phyloP scores from a whole-genome alignment of 805 yeast genomes.

The Debaryomyces prosopidis region DNA sequence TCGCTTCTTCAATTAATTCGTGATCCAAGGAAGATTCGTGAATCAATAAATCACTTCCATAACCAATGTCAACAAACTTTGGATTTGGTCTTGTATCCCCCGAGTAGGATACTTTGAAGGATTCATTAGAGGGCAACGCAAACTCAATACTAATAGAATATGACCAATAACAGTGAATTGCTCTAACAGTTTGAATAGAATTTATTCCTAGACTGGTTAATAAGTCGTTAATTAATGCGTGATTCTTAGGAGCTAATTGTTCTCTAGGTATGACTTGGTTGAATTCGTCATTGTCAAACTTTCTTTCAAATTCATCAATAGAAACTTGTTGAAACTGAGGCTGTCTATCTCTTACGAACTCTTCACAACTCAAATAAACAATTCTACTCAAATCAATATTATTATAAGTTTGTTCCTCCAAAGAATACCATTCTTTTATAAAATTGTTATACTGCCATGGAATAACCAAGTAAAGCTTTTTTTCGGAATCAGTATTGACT shows the following conservation, averaged over 20 bases:
- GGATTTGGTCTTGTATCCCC: slow-evolving; percentile 92
- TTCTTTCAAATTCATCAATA: slow-evolving; percentile 33
- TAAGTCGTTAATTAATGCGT: slow-evolving; percentile 30
- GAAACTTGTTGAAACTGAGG: slow-evolving; percentile 29
- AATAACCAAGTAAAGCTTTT: slow-evolving; percentile 56
- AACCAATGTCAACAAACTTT: slow-evolving; percentile 66
- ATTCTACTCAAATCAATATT: slow-evolving; percentile 42
- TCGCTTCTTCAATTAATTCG: slow-evolving; percentile 73
- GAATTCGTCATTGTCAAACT: slow-evolving; percentile 22
- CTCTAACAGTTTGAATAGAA: slow-evolving; percentile 62
- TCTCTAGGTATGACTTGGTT: slow-evolving; percentile 17
- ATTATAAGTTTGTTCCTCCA: slow-evolving; percentile 37
- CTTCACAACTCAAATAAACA: slow-evolving; percentile 60
- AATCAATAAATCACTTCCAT: slow-evolving; percentile 67
- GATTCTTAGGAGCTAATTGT: slow-evolving; percentile 27
- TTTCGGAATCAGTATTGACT: slow-evolving; percentile 28
- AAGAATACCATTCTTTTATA: slow-evolving; percentile 62
- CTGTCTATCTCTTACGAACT: slow-evolving; percentile 39
- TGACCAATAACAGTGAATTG: slow-evolving; percentile 82
- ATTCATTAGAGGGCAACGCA: slow-evolving; percentile 35
- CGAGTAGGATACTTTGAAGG: slow-evolving; percentile 79
- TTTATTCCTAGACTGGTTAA: slow-evolving; percentile 44
- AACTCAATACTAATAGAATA: slow-evolving; percentile 62
- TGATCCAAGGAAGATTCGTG: slow-evolving; percentile 95
- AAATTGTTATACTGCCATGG: slow-evolving; percentile 78